Percentiles rank a stretch among this genome's conserved stretches.
These are phyloP conservation scores for Fusarium newnesense DNA, from an alignment of 2,329 filamentous ascomycete genomes.

Conservation along the genomic window DNA sequence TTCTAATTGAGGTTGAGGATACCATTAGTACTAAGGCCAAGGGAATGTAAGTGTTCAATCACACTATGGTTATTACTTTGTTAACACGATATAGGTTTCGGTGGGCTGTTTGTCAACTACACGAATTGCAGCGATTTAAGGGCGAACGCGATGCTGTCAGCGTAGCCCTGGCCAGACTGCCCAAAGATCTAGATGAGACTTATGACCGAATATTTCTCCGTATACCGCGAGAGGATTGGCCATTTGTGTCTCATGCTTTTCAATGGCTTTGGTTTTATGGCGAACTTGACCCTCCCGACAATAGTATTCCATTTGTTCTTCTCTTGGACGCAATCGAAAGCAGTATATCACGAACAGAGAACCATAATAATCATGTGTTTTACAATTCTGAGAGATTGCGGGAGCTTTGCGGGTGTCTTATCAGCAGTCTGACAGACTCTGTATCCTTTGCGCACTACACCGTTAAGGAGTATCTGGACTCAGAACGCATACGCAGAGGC, in stretches of 20 bases:
- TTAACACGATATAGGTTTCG: not conserved
- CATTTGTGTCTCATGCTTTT: not conserved
- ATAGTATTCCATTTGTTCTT: rapidly evolving
- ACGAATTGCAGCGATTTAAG: not conserved
- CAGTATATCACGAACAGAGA: not conserved
- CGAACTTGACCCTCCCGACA: rapidly evolving
- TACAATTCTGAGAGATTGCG: not conserved
- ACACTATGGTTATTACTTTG: rapidly evolving
- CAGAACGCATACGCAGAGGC: rapidly evolving
- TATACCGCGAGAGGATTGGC: rapidly evolving
- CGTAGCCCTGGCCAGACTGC: rapidly evolving
- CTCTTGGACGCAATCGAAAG: rapidly evolving
- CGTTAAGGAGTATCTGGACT: not conserved
- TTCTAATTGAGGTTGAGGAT: rapidly evolving
- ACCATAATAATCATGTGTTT: rapidly evolving
- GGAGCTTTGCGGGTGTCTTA: not conserved
- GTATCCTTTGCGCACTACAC: not conserved
- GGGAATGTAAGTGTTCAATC: not conserved
- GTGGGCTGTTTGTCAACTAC: not conserved
- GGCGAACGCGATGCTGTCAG: rapidly evolving
- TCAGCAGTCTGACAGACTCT: rapidly evolving
- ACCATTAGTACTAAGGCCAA: rapidly evolving
- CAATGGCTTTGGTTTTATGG: not conserved
- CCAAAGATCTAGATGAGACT: not conserved
- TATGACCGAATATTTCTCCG: rapidly evolving